Evolutionary conservation across 305 asterid genomes (phyloP).

Genomic region (Fraxinus velutina): DNA sequence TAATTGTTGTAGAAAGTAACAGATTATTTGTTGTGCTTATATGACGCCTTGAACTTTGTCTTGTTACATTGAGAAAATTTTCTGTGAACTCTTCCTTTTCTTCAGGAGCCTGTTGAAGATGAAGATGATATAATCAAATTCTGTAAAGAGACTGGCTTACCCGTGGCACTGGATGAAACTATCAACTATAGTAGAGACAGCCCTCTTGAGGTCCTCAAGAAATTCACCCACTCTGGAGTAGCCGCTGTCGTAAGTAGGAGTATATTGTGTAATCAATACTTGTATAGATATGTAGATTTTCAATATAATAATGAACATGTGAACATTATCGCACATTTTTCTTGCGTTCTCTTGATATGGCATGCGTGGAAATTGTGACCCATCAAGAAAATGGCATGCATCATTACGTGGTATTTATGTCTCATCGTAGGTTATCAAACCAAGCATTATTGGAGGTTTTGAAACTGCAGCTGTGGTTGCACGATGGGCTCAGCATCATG

Average conservation of each 20-base stretch:
- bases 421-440: constrained; percentile 76
- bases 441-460: constrained; percentile 85
- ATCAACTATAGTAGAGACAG: constrained; percentile 49
- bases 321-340: background rate
- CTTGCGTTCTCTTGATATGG: background rate
- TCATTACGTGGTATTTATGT: background rate
- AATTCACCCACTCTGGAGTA: constrained; percentile 65
- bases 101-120: constrained; percentile 83
- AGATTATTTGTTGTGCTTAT: background rate
- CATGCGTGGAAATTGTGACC: background rate
- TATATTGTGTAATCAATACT: background rate
- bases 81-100: constrained; percentile 9
- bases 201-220: constrained; percentile 57
- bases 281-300: background rate
- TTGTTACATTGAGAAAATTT: background rate
- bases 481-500: constrained; percentile 90
- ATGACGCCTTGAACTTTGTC: background rate
- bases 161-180: constrained; percentile 96
- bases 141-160: constrained; percentile 75
- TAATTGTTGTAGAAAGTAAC: background rate
- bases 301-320: background rate
- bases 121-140: constrained; percentile 75
- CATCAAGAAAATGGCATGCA: background rate
- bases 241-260: constrained; percentile 61
- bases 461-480: constrained; percentile 79